phyloP scores from a whole-genome alignment of 345 rosid species.

The Chamaenerion angustifolium region DNA sequence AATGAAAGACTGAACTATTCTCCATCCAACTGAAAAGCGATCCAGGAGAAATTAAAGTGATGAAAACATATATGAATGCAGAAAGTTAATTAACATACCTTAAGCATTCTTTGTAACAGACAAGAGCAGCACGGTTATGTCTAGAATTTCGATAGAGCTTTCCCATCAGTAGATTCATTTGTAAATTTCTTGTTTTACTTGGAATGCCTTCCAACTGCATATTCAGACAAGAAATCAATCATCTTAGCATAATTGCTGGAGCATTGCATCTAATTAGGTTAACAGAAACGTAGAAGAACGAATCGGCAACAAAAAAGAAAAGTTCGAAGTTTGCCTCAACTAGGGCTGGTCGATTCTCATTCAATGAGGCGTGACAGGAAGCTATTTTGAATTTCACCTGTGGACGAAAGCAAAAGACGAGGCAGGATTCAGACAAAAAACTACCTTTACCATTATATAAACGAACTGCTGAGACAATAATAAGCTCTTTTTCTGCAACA shows the following conservation, averaged over 20 bases:
- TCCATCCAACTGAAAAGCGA: background rate
- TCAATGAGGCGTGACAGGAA: slow-evolving; percentile 62
- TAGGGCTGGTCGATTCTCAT: slow-evolving; percentile 66
- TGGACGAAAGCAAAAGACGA: background rate
- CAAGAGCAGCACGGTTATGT: slow-evolving; percentile 71
- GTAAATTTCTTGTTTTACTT: slow-evolving; percentile 78
- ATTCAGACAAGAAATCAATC: slow-evolving; percentile 4
- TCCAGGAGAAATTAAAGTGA: background rate
- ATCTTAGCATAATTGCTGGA: background rate
- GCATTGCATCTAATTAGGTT: no score
- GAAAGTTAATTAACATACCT: slow-evolving; percentile 30
- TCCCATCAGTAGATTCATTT: slow-evolving; percentile 86
- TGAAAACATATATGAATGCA: background rate
- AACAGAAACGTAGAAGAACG: background rate
- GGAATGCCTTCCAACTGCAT: slow-evolving; percentile 84
- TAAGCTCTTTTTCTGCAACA: background rate
- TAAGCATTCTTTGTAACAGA: slow-evolving; percentile 84
- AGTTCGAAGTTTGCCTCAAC: slow-evolving; percentile 47
- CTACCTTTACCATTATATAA: background rate
- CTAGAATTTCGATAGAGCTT: slow-evolving; percentile 82
- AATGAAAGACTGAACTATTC: no score
- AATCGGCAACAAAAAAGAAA: background rate
- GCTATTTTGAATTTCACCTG: slow-evolving; percentile 96
- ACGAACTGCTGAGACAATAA: background rate
- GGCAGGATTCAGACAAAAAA: background rate